phyloP scores from a whole-genome alignment of 495 filamentous ascomycete species.

The Aspergillus bridgeri region DNA sequence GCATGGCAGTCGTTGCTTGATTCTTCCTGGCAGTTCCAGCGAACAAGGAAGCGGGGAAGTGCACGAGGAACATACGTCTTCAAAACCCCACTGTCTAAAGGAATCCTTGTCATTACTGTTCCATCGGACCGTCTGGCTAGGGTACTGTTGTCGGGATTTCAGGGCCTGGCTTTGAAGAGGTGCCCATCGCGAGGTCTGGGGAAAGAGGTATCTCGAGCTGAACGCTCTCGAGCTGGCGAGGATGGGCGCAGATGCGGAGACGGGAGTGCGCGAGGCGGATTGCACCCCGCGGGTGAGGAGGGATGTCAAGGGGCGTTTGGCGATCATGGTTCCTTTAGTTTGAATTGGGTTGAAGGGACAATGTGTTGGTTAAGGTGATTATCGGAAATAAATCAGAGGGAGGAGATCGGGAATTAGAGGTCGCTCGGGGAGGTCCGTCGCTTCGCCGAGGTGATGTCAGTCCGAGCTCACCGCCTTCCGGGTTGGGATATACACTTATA shows the following conservation, averaged over 20 bases:
- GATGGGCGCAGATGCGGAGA: not conserved
- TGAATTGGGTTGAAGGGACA: not conserved
- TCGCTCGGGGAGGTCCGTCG: not conserved
- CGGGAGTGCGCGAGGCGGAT: not conserved
- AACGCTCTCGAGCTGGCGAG: not conserved
- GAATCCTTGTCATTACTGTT: conserved; percentile 19
- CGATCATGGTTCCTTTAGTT: not conserved
- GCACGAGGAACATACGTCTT: conserved; percentile 34
- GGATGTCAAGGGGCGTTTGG: not conserved
- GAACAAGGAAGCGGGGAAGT: not conserved
- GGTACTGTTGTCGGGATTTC: not conserved
- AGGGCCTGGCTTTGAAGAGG: not conserved
- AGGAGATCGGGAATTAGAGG: no score
- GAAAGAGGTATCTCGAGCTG: not conserved
- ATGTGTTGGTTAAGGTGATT: no score
- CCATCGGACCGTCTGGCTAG: conserved; percentile 18
- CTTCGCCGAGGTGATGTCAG: conserved; percentile 32
- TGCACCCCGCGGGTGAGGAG: not conserved
- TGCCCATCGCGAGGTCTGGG: not conserved
- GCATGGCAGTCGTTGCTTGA: no score
- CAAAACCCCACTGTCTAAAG: conserved; percentile 39
- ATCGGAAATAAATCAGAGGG: no score
- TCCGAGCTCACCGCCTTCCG: conserved; percentile 22
- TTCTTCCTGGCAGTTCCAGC: no score
- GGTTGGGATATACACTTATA: no score